These are phyloP conservation scores for Trichoderma reesei DNA, from an alignment of 495 filamentous ascomycete species.

Conservation along the genomic window DNA sequence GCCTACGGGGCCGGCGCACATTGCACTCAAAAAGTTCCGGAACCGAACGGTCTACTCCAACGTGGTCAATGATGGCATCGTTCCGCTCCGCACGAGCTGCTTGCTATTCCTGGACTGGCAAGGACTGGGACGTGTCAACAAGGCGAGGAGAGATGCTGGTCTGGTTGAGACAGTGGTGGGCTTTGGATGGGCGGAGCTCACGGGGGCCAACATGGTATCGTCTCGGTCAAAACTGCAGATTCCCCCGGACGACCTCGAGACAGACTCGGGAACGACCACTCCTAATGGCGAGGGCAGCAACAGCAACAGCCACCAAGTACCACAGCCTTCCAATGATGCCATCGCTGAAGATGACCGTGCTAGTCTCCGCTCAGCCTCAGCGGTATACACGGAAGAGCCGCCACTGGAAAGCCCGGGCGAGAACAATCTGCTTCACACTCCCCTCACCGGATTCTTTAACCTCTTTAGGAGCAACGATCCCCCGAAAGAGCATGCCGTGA, in stretches of 20 bases:
- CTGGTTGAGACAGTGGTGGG: conserved; percentile 83
- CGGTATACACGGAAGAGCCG: conserved; percentile 18
- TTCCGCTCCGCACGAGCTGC: conserved; percentile 88
- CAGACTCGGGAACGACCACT: conserved; percentile 12
- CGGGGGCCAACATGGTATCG: conserved; percentile 51
- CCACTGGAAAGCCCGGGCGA: conserved; percentile 23
- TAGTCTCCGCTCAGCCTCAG: conserved; percentile 30
- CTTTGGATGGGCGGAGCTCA: conserved; percentile 93
- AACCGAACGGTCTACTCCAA: conserved; percentile 94
- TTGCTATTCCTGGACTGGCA: conserved; percentile 96
- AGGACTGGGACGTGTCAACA: conserved; percentile 84
- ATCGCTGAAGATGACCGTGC: conserved; percentile 43
- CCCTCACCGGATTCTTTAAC: conserved; percentile 54
- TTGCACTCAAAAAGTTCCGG: conserved; percentile 73
- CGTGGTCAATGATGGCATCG: conserved; percentile 97
- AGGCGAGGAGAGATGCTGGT: conserved; percentile 84
- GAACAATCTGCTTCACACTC: conserved; percentile 21
- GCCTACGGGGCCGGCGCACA: conserved; percentile 86
- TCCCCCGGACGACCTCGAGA: conserved; percentile 21
- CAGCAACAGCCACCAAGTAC: conserved; percentile 38
- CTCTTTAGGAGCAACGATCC: conserved; percentile 41
- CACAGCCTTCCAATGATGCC: conserved; percentile 48
- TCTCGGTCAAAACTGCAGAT: conserved; percentile 20
- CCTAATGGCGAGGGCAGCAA: neutral
- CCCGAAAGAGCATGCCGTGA: conserved; percentile 25